phyloP scores from a whole-genome alignment of 179 eudicot genomes.

The Camellia oleifera region DNA sequence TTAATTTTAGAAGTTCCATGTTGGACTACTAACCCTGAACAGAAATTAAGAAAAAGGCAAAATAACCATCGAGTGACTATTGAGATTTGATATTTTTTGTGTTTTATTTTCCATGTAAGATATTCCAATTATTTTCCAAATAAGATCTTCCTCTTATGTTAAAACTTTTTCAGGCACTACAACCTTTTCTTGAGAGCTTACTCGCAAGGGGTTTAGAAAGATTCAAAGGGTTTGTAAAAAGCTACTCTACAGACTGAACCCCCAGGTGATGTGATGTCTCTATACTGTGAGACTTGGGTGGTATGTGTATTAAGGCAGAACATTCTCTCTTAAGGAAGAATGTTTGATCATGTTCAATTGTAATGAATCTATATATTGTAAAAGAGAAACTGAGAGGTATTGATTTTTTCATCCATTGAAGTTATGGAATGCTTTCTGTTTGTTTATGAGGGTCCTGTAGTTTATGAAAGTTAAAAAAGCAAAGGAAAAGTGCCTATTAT shows the following conservation, averaged over 20 bases:
- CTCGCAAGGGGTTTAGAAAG: slow-evolving; percentile 71
- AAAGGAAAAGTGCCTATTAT: neutral
- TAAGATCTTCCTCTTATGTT: neutral
- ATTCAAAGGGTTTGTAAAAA: slow-evolving; percentile 65
- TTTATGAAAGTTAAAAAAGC: neutral
- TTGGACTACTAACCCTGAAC: neutral
- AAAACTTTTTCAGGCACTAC: slow-evolving; percentile 54
- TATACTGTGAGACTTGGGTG: neutral
- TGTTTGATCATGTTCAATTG: neutral
- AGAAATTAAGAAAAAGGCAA: too few species aligned
- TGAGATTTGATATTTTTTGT: neutral
- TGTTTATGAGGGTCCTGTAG: neutral
- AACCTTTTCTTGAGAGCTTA: slow-evolving; percentile 80
- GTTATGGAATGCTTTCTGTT: neutral
- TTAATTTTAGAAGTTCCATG: neutral
- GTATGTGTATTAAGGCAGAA: too few species aligned
- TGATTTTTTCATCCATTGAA: slow-evolving; percentile 1
- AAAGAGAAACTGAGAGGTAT: neutral
- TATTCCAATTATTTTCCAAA: neutral
- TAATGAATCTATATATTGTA: slow-evolving; percentile 4
- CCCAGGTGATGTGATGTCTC: neutral
- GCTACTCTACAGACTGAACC: slow-evolving; percentile 36
- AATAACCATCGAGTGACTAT: neutral
- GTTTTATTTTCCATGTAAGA: neutral
- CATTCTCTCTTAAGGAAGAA: too few species aligned